Evolutionary conservation across 352 stramenopile genomes (phyloP), one percentile per base, ranked within the genome.

Genomic region (Globisporangium nunn): DNA sequence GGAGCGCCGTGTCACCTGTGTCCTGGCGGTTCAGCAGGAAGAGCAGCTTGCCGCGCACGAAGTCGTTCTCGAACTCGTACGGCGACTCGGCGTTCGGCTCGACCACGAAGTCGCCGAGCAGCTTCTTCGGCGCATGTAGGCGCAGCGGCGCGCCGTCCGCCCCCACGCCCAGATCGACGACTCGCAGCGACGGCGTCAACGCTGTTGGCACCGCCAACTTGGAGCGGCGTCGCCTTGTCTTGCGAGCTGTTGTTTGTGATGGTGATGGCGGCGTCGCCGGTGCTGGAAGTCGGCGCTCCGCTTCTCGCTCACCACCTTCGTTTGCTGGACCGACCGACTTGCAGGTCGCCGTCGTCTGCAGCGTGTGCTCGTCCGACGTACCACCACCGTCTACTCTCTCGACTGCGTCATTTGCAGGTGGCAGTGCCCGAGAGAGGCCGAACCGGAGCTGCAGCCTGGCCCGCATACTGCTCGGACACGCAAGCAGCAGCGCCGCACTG

Each of bases 21-120:
- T 85, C 55, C 17, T 66, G 30, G 15, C 52, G 62, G 39, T 80
- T 64, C 6, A 92, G 50, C 14, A 94, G 59, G 40, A 94, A 91
- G 14, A 93, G 57, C 44, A 94, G 56, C 33, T 75, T 71, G 2
- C 85, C 85, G 8, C 71, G 76, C 46, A 90, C 80, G 53, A 86
- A 87, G 8, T 87, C 82, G 63, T 94, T 94, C 63, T 91, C 77
- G 35, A 94, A 91, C n/a, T 58, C 63, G 53, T 85, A 70, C 11
- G 78, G 78, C 48, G 66, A 65, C 1, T 60, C 45, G 2, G 58
- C 60, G 46, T 78, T 77, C 14, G 72, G 62, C 44, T 65, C 39
- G 11, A 77, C 62, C 44, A 72, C 52, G 59, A 45, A 46, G 59
- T 50, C 18, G 11, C 31, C 14, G 23, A 59, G 12, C 11, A 52